Conservation (phyloP, 305 asterid species). For the Fraxinus velutina region DNA sequence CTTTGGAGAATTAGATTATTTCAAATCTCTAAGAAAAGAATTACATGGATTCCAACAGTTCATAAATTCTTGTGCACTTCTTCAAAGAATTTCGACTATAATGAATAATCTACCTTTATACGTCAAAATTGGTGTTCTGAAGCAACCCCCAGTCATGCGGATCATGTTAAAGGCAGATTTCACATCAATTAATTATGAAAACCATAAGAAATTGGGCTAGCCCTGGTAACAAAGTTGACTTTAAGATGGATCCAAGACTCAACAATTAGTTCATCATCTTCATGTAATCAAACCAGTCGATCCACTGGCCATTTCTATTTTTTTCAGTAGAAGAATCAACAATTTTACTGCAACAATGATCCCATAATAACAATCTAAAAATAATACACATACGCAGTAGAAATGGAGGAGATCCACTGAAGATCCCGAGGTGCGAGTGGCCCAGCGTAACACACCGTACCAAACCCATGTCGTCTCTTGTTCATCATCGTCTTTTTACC, state of each 20-base stretch:
- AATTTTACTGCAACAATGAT: neutral
- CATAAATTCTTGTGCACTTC: neutral
- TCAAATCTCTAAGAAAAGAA: neutral
- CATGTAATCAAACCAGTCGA: neutral
- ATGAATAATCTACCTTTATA: too few species aligned
- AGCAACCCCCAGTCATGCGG: neutral
- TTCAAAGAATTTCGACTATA: neutral
- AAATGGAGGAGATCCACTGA: conserved; percentile 66
- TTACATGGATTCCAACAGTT: neutral
- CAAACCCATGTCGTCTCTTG: conserved; percentile 37
- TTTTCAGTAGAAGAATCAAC: neutral
- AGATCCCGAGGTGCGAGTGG: conserved; percentile 57
- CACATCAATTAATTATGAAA: neutral
- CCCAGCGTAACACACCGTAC: conserved; percentile 60
- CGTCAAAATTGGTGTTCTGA: neutral
- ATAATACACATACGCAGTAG: conserved; percentile 52
- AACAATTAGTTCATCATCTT: neutral
- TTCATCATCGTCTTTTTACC: conserved; percentile 29
- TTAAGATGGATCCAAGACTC: conserved; percentile 13
- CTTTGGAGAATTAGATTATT: neutral
- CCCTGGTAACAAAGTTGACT: neutral
- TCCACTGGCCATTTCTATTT: neutral
- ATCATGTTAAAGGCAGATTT: neutral
- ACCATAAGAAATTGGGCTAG: neutral
- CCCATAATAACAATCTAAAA: neutral